A percentile compares a stretch with the other conserved stretches of the same genome.
These are phyloP conservation scores for Lodderomyces jiufengensis DNA, from an alignment of 1,139 yeast species.

Conservation along the genomic window DNA sequence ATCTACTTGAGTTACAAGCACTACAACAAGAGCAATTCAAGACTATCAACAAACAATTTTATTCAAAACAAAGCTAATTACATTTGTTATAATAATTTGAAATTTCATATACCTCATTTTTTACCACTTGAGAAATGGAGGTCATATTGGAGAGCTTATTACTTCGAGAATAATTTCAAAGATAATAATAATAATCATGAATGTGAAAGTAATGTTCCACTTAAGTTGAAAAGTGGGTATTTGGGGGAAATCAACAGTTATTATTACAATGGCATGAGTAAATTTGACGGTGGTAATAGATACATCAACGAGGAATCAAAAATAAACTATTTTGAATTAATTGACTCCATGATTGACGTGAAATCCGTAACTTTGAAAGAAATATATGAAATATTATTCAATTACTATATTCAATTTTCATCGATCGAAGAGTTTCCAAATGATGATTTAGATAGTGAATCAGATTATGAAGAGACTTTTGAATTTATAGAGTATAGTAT, in stretches of 20 bases:
- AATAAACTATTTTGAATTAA: constrained; percentile 2
- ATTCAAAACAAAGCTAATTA: constrained; percentile 8
- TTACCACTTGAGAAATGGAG: constrained; percentile 15
- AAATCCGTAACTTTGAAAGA: constrained; percentile 1
- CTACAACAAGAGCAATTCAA: neutral
- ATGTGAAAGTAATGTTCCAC: constrained; percentile 8
- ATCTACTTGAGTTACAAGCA: no score
- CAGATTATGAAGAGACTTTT: neutral
- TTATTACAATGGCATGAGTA: no score
- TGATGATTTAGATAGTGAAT: no score
- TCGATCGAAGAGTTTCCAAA: no score
- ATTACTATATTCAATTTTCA: constrained; percentile 11
- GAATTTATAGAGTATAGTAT: no score
- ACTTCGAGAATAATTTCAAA: constrained; percentile 6
- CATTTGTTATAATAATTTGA: constrained; percentile 9
- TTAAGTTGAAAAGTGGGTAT: constrained; percentile 10
- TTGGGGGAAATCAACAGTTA: constrained; percentile 3
- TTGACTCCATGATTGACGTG: constrained; percentile 4
- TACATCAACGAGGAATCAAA: constrained; percentile 1
- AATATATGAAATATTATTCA: constrained; percentile 6
- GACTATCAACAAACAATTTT: constrained; percentile 3
- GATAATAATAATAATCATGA: neutral
- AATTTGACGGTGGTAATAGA: no score
- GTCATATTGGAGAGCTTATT: constrained; percentile 15
- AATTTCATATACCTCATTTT: constrained; percentile 11